Conservation (phyloP, 176 grass and related monocot genomes). For the Cenchrus purpureus region DNA sequence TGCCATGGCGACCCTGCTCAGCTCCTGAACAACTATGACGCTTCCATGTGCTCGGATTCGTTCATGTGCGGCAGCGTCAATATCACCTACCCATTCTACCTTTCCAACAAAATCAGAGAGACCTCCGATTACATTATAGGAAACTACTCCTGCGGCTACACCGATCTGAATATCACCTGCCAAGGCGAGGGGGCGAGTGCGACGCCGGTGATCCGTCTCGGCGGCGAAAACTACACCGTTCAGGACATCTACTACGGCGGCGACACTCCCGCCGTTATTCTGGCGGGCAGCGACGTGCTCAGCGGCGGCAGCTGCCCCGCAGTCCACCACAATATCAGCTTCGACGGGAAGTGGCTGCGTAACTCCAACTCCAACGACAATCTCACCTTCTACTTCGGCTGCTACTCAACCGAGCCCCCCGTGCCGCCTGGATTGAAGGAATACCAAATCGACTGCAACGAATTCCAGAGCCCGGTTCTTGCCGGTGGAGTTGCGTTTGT, state of each 20-base stretch:
- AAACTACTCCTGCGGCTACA: constrained; percentile 48
- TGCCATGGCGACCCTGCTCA: not conserved
- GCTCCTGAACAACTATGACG: not conserved
- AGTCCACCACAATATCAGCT: not conserved
- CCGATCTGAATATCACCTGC: constrained; percentile 41
- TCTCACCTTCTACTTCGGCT: constrained; percentile 45
- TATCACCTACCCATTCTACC: constrained; percentile 30
- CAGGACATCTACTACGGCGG: not conserved
- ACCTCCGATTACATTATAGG: rapidly evolving
- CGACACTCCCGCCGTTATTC: rapidly evolving
- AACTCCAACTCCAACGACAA: rapidly evolving
- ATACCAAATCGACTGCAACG: not conserved
- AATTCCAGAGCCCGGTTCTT: rapidly evolving
- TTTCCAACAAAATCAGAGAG: rapidly evolving
- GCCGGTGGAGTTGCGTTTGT: not conserved
- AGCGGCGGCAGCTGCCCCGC: not conserved
- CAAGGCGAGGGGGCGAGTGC: rapidly evolving
- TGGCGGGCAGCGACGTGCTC: not conserved
- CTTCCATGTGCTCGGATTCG: not conserved
- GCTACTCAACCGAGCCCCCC: rapidly evolving
- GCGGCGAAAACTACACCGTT: not conserved
- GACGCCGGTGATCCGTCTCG: not conserved
- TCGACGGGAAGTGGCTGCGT: not conserved
- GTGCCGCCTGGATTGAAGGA: rapidly evolving
- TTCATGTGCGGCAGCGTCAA: not conserved